These are phyloP conservation scores for Kuraishia hungarica DNA, from an alignment of 805 yeast species.

Conservation along the genomic window DNA sequence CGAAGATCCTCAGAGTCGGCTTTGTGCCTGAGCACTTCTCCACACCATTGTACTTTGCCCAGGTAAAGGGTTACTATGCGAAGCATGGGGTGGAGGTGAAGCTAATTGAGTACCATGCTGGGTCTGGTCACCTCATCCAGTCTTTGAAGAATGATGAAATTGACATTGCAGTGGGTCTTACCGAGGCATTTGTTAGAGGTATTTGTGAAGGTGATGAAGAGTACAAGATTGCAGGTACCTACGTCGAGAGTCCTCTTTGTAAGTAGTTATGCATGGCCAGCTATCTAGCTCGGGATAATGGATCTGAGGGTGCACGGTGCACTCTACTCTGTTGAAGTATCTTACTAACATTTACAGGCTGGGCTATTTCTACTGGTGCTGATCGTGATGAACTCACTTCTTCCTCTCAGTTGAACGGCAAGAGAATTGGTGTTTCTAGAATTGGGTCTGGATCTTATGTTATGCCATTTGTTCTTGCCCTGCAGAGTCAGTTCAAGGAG, in stretches of 20 bases:
- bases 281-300: no score
- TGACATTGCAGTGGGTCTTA: slow-evolving; percentile 80
- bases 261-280: background rate
- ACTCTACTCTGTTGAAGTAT: no score
- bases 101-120: slow-evolving; percentile 68
- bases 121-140: slow-evolving; percentile 81
- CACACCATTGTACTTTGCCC: slow-evolving; percentile 75
- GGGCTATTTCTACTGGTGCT: slow-evolving; percentile 82
- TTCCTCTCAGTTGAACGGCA: slow-evolving; percentile 47
- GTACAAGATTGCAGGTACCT: slow-evolving; percentile 69
- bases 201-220: slow-evolving; percentile 57
- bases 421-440: slow-evolving; percentile 69
- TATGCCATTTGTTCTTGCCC: slow-evolving; percentile 80
- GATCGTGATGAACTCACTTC: slow-evolving; percentile 45
- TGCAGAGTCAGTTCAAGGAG: slow-evolving; percentile 41
- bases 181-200: slow-evolving; percentile 87
- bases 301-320: no score
- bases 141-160: slow-evolving; percentile 54
- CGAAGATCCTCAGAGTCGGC: slow-evolving; percentile 45
- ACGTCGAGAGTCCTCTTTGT: slow-evolving; percentile 77
- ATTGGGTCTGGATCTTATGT: slow-evolving; percentile 90
- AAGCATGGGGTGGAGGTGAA: slow-evolving; percentile 45
- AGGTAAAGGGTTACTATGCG: slow-evolving; percentile 45
- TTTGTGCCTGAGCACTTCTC: slow-evolving; percentile 90
- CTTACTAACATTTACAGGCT: slow-evolving; percentile 16